A percentile compares a stretch with the other conserved stretches of the same genome.
Conservation (phyloP, 1,139 yeast species). For the Hemisphaericaspora xylanilytica region DNA sequence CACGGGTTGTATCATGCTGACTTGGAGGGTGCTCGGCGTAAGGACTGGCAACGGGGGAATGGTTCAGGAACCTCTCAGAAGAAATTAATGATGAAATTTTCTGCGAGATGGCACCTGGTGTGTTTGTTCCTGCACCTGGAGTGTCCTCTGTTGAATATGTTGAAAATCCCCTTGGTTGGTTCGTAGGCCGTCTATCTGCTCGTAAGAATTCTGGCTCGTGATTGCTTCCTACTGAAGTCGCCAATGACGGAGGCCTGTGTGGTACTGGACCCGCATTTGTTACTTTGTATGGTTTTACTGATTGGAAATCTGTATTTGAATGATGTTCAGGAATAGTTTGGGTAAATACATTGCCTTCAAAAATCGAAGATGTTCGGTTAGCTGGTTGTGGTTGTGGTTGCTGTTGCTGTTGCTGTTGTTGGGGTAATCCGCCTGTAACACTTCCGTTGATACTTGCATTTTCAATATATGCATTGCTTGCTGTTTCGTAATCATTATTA, state of each 20-base stretch:
- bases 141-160: constrained; percentile 12
- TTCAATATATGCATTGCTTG: constrained; percentile 9
- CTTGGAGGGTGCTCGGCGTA: constrained; percentile 2
- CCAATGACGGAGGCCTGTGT: constrained; percentile 16
- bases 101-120: background rate
- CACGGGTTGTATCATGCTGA: constrained; percentile 2
- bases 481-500: constrained; percentile 16
- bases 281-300: background rate
- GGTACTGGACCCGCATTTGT: constrained; percentile 8
- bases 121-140: background rate
- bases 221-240: constrained; percentile 24
- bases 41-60: constrained; percentile 9
- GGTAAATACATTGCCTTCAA: constrained; percentile 3
- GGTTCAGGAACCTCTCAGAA: constrained; percentile 4
- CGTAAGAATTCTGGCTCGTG: constrained; percentile 17
- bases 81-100: background rate
- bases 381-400: constrained; percentile 1
- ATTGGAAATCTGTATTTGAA: constrained; percentile 3
- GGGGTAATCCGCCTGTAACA: constrained; percentile 9
- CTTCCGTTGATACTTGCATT: constrained; percentile 13
- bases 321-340: constrained; percentile 4
- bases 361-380: constrained; percentile 5
- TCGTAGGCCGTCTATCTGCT: constrained; percentile 12
- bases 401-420: background rate
- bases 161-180: constrained; percentile 11